Percentiles rank a stretch among this genome's conserved stretches.
These are phyloP conservation scores for Tilletia caries DNA, from an alignment of 1,284 basidiomycete genomes.

Conservation along the genomic window DNA sequence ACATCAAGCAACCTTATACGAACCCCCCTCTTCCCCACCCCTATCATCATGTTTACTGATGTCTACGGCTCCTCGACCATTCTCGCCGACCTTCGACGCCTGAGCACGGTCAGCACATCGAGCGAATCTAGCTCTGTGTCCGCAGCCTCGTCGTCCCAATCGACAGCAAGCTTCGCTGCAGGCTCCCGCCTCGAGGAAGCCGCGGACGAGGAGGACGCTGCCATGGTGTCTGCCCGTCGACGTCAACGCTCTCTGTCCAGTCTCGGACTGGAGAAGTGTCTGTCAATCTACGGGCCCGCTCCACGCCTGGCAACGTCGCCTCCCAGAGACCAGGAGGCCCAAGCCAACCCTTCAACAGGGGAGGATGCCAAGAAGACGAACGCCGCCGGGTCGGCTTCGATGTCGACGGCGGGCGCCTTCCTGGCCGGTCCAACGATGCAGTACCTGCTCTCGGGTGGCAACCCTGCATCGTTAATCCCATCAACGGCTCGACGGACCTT, in stretches of 20 bases:
- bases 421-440: constrained; percentile 8
- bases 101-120: neutral
- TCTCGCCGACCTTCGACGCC: neutral
- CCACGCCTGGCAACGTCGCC: neutral
- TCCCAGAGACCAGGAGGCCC: neutral
- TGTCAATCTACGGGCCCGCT: neutral
- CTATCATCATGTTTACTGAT: constrained; percentile 4
- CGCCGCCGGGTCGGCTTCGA: neutral
- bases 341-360: neutral
- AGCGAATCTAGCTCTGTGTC: neutral
- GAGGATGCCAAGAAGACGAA: neutral
- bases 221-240: neutral
- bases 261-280: neutral
- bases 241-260: neutral
- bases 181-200: constrained; percentile 1
- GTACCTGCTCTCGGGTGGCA: constrained; percentile 12
- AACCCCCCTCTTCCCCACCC: too few species aligned
- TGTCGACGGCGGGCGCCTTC: neutral
- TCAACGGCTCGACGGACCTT: neutral
- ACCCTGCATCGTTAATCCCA: neutral
- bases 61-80: constrained; percentile 2
- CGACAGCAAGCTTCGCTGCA: neutral
- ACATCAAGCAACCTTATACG: neutral
- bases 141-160: neutral
- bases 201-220: neutral